A percentile compares a stretch with the other conserved stretches of the same genome.
These are phyloP conservation scores for Pseudonectria foliicola DNA, from an alignment of 2,329 filamentous ascomycete genomes.

Conservation along the genomic window DNA sequence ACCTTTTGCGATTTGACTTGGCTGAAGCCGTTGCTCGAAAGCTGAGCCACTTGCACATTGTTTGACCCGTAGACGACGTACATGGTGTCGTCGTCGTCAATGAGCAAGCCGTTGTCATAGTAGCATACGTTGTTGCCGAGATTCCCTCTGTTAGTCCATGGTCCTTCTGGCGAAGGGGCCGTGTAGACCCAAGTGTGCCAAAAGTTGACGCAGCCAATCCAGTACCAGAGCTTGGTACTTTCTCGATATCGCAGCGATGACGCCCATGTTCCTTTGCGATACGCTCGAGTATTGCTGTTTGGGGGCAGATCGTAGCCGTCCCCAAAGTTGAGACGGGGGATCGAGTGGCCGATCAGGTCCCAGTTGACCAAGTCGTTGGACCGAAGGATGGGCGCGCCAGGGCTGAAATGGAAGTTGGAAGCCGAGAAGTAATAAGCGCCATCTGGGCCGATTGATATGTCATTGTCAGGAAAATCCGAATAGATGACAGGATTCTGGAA, in stretches of 20 bases:
- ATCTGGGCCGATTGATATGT: conserved; percentile 43
- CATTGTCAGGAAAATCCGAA: conserved; percentile 48
- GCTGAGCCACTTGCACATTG: conserved; percentile 42
- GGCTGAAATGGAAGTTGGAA: conserved; percentile 49
- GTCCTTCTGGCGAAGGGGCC: conserved; percentile 31
- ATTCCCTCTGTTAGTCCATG: conserved; percentile 33
- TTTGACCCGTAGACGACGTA: conserved; percentile 49
- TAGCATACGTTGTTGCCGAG: conserved; percentile 37
- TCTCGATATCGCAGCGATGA: conserved; percentile 45
- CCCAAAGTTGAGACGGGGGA: conserved; percentile 39
- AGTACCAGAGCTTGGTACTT: conserved; percentile 45
- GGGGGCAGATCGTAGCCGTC: conserved; percentile 38
- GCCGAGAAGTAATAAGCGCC: conserved; percentile 48
- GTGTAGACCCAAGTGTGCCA: conserved; percentile 48
- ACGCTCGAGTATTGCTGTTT: conserved; percentile 31
- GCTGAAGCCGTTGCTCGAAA: conserved; percentile 40
- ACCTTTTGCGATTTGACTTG: conserved; percentile 38
- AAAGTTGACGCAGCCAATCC: conserved; percentile 49
- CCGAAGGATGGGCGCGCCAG: conserved; percentile 48
- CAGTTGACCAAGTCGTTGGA: conserved; percentile 50
- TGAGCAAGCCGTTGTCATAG: conserved; percentile 51
- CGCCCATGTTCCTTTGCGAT: conserved; percentile 50
- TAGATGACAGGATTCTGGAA: conserved; percentile 49
- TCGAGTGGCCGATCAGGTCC: conserved; percentile 38
- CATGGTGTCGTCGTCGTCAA: conserved; percentile 53